Evolutionary conservation across 768 basidiomycete species (phyloP).

Genomic region (Rhizopogon vinicolor): DNA sequence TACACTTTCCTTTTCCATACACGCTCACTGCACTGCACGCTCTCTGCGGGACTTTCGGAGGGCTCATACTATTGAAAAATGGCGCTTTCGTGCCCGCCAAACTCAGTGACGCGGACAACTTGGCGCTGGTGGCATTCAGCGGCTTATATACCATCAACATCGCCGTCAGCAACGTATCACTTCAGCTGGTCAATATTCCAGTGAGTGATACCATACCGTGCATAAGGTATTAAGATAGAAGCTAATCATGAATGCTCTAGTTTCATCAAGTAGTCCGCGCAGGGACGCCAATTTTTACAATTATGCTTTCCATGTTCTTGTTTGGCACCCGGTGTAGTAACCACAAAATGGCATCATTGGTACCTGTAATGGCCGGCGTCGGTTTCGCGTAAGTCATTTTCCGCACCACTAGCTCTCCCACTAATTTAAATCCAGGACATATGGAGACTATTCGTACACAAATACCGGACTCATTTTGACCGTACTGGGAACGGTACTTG

Average conservation of each 20-base stretch:
- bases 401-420: not conserved
- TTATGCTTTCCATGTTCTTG: conserved; percentile 68
- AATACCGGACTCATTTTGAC: conserved; percentile 81
- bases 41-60: conserved; percentile 79
- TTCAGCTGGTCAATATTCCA: conserved; percentile 85
- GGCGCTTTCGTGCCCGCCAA: conserved; percentile 56
- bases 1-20: conserved; percentile 94
- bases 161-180: conserved; percentile 87
- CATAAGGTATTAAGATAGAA: not conserved
- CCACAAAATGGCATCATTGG: conserved; percentile 63
- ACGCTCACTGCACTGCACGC: conserved; percentile 92
- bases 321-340: conserved; percentile 56
- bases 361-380: conserved; percentile 88
- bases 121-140: conserved; percentile 77
- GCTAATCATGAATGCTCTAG: conserved; percentile 32
- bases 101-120: conserved; percentile 45
- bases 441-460: conserved; percentile 94
- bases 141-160: conserved; percentile 92
- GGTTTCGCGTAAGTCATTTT: conserved; percentile 65
- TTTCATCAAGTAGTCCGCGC: conserved; percentile 98
- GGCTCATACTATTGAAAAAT: conserved; percentile 55
- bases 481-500: conserved; percentile 84
- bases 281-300: conserved; percentile 88
- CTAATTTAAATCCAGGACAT: conserved; percentile 52
- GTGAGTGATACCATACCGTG: conserved; percentile 41